Evolutionary conservation across 192 early-diverging fungal species (phyloP).

Genomic region (Coemansia sp.): DNA sequence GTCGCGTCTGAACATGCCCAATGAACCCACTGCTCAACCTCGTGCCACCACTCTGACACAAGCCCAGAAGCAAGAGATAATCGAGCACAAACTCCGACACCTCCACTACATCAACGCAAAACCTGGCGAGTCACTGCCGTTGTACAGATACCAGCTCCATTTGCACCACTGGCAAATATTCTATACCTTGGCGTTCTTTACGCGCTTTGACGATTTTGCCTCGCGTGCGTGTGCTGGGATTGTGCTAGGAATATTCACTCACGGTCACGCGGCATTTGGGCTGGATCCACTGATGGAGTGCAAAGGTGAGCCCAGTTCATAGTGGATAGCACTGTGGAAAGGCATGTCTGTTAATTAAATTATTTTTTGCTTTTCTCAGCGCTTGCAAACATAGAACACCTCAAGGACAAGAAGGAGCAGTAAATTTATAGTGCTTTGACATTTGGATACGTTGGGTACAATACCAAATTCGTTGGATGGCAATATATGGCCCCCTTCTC

Average conservation of each 20-base stretch:
- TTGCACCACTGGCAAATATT: conserved; percentile 86
- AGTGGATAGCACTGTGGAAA: too few relatives aligned
- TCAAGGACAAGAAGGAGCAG: too few relatives aligned
- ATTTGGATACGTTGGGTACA: too few relatives aligned
- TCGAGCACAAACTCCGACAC: conserved; percentile 16
- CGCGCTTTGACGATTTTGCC: conserved; percentile 66
- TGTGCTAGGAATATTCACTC: conserved; percentile 68
- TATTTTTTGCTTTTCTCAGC: too few relatives aligned
- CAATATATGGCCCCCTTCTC: too few relatives aligned
- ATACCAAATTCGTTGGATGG: too few relatives aligned
- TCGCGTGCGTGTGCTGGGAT: conserved; percentile 70
- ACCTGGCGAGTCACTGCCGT: conserved; percentile 14
- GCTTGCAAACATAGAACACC: too few relatives aligned
- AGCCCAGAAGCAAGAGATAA: conserved; percentile 20
- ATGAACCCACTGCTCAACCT: conserved; percentile 11
- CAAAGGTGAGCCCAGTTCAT: conserved; percentile 5
- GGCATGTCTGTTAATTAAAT: too few relatives aligned
- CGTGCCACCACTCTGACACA: conserved; percentile 14
- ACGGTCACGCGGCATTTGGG: conserved; percentile 66
- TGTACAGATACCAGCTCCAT: conserved; percentile 53
- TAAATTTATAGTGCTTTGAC: too few relatives aligned
- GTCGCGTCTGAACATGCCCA: conserved; percentile 23
- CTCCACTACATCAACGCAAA: conserved; percentile 35
- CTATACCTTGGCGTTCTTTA: conserved; percentile 77
- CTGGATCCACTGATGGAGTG: conserved; percentile 57